Conservation (phyloP, 2,329 filamentous ascomycete genomes). For the Exutisphaerella laricina region DNA sequence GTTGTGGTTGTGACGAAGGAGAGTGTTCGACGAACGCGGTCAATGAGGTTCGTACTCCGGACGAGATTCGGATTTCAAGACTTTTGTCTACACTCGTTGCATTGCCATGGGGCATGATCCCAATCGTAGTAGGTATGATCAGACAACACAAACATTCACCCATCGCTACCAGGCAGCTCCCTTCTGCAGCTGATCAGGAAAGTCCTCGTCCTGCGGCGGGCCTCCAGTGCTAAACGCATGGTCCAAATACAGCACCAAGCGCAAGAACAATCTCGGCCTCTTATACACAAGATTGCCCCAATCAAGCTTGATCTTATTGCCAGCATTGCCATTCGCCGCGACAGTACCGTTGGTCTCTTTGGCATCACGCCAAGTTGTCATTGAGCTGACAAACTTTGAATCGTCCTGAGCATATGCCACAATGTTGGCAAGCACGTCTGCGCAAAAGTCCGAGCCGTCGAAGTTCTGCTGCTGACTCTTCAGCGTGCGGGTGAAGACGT, state of each 20-base stretch:
- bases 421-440: conserved; percentile 19
- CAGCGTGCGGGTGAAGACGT: conserved; percentile 20
- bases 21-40: too few species aligned
- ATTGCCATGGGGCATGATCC: too few species aligned
- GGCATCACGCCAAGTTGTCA: conserved; percentile 16
- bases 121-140: too few species aligned
- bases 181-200: conserved; percentile 20
- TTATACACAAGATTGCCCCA: conserved; percentile 23
- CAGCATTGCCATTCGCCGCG: conserved; percentile 5
- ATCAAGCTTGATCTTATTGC: conserved; percentile 17
- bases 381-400: conserved; percentile 17
- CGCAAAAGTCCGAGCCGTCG: conserved; percentile 21
- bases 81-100: too few species aligned
- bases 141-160: too few species aligned
- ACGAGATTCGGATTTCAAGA: too few species aligned
- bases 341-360: conserved; percentile 12
- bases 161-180: conserved; percentile 2
- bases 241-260: conserved; percentile 20
- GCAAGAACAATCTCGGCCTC: conserved; percentile 18
- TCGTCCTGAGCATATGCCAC: conserved; percentile 21
- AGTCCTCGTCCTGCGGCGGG: conserved; percentile 19
- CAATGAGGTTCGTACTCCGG: too few species aligned
- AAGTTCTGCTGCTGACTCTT: conserved; percentile 21
- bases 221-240: conserved; percentile 18
- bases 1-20: too few species aligned